Evolutionary conservation across 2,329 filamentous ascomycete species (phyloP).

Genomic region (Colletotrichum eleusines): DNA sequence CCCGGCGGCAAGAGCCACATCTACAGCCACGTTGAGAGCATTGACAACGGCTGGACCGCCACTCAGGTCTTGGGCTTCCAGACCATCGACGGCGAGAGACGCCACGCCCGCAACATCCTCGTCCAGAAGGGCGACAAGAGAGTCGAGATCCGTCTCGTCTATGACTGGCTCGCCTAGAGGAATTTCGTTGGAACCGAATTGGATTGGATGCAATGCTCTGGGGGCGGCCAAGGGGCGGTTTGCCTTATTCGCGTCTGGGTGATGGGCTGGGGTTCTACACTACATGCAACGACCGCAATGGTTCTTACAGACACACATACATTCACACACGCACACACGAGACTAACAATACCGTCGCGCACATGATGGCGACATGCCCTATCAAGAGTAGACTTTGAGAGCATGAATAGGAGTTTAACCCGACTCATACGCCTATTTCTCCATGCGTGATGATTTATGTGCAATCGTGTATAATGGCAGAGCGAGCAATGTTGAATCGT

Average conservation of each 20-base stretch:
- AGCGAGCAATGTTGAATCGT: slow-evolving; percentile 49
- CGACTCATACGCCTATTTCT: slow-evolving; percentile 8
- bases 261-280: neutral
- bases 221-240: slow-evolving; percentile 4
- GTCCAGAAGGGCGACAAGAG: slow-evolving; percentile 64
- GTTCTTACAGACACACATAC: neutral
- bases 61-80: slow-evolving; percentile 73
- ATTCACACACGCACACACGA: neutral
- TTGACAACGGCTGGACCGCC: slow-evolving; percentile 66
- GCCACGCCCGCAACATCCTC: slow-evolving; percentile 66
- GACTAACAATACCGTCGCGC: neutral
- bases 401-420: slow-evolving; percentile 17
- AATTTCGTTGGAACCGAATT: neutral
- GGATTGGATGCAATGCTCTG: slow-evolving; percentile 32
- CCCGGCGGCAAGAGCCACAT: slow-evolving; percentile 73
- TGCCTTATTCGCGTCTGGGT: slow-evolving; percentile 21
- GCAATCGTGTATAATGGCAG: slow-evolving; percentile 9
- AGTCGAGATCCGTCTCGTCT: slow-evolving; percentile 66
- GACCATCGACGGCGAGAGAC: slow-evolving; percentile 63
- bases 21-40: slow-evolving; percentile 70
- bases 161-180: slow-evolving; percentile 59
- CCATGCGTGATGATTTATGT: neutral
- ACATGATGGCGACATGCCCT: neutral
- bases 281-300: neutral
- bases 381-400: slow-evolving; percentile 29